These are phyloP conservation scores for Adansonia digitata DNA, from an alignment of 345 rosid genomes.

Conservation along the genomic window DNA sequence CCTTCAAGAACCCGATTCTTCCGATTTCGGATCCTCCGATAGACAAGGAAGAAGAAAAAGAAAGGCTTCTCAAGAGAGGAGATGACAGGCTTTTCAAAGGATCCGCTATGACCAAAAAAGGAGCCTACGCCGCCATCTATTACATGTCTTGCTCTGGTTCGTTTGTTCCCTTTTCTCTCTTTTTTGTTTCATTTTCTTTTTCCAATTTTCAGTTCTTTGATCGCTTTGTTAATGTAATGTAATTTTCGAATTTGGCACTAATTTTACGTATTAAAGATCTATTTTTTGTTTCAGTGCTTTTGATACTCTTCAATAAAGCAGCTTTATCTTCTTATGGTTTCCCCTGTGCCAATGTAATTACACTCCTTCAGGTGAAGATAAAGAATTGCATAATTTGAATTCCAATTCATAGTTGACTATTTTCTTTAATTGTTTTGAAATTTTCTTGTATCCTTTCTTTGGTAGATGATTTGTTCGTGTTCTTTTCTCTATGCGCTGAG, in stretches of 20 bases:
- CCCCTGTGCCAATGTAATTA: conserved; percentile 84
- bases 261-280: not conserved
- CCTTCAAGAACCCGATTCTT: conserved; percentile 45
- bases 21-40: conserved; percentile 61
- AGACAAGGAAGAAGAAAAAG: conserved; percentile 57
- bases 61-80: conserved; percentile 44
- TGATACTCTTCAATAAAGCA: conserved; percentile 92
- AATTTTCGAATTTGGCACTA: not conserved
- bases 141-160: conserved; percentile 96
- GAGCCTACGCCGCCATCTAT: conserved; percentile 81
- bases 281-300: conserved; percentile 58
- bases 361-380: conserved; percentile 76
- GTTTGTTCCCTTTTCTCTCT: conserved; percentile 6
- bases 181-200: not conserved
- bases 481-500: conserved; percentile 65
- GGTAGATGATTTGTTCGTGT: conserved; percentile 77
- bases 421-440: not conserved
- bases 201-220: not conserved
- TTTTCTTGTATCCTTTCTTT: not conserved
- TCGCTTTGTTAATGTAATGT: not conserved
- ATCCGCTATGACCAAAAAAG: conserved; percentile 89
- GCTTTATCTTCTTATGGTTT: conserved; percentile 90
- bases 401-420: not conserved
- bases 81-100: conserved; percentile 75
- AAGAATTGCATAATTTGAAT: not conserved